Evolutionary conservation across 202 grass and related monocot species (phyloP).

Genomic region (Eragrostis tef): DNA sequence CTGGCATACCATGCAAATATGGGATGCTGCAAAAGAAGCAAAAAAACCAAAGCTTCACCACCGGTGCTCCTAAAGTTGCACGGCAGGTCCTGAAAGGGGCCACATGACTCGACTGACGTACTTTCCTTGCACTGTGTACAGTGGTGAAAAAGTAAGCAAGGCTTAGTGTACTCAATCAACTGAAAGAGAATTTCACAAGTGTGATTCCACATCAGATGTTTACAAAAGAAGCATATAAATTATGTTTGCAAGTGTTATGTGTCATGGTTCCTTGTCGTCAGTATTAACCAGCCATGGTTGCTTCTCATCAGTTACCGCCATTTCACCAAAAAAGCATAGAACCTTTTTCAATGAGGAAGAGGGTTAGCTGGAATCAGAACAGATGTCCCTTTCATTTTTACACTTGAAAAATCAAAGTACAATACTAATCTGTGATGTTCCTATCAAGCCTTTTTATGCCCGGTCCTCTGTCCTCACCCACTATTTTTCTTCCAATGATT

Average conservation of each 20-base stretch:
- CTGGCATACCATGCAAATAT: background rate
- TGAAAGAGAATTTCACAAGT: slow-evolving; percentile 34
- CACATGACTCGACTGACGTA: slow-evolving; percentile 1
- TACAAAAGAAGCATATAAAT: slow-evolving; percentile 36
- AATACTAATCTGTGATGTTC: slow-evolving; percentile 15
- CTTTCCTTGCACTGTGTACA: background rate
- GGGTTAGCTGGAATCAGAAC: slow-evolving; percentile 44
- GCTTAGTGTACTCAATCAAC: slow-evolving; percentile 7
- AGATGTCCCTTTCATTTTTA: slow-evolving; percentile 54
- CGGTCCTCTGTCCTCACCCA: slow-evolving; percentile 6
- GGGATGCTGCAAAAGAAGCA: background rate
- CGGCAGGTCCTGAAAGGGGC: background rate
- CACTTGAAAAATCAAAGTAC: slow-evolving; percentile 20
- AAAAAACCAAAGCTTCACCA: slow-evolving; percentile 20
- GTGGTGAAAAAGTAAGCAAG: slow-evolving; percentile 7
- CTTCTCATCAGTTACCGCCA: slow-evolving; percentile 27
- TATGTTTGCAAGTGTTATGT: slow-evolving; percentile 35
- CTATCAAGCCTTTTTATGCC: slow-evolving; percentile 31
- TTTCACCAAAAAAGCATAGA: slow-evolving; percentile 21
- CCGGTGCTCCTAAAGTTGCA: slow-evolving; percentile 2
- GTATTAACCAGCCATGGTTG: slow-evolving; percentile 26
- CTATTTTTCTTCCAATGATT: slow-evolving; percentile 54
- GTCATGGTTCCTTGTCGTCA: slow-evolving; percentile 17
- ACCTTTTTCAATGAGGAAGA: slow-evolving; percentile 20
- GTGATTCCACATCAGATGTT: slow-evolving; percentile 50